These are phyloP conservation scores for Neonectria ditissima DNA, from an alignment of 2,329 filamentous ascomycete genomes.

Conservation along the genomic window DNA sequence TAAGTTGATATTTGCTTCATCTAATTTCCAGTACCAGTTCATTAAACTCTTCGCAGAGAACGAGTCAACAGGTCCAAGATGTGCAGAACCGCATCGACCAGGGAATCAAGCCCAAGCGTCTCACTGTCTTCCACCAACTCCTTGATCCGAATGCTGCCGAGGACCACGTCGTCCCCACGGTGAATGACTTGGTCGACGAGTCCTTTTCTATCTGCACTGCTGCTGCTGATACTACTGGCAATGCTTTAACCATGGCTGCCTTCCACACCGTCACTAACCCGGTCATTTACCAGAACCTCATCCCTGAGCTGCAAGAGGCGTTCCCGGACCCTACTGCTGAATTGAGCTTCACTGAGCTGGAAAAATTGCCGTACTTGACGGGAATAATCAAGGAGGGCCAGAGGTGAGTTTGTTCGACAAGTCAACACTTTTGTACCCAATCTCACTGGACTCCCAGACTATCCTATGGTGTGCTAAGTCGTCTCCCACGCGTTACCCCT, in stretches of 20 bases:
- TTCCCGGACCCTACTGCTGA: slow-evolving; percentile 15
- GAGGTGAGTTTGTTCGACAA: slow-evolving; percentile 2
- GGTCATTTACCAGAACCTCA: slow-evolving; percentile 12
- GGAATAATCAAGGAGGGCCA: slow-evolving; percentile 25
- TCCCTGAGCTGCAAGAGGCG: slow-evolving; percentile 17
- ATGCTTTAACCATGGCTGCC: slow-evolving; percentile 24
- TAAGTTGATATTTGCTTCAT: not conserved
- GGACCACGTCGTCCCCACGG: slow-evolving; percentile 7
- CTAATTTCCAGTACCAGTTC: no score
- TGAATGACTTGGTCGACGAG: slow-evolving; percentile 14
- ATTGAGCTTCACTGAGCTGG: slow-evolving; percentile 10
- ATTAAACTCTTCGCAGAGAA: slow-evolving; percentile 10
- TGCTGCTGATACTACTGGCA: slow-evolving; percentile 18
- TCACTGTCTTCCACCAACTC: slow-evolving; percentile 23
- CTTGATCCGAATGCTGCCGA: slow-evolving; percentile 20
- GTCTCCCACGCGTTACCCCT: slow-evolving; percentile 22
- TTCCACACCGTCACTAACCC: slow-evolving; percentile 24
- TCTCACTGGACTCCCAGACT: slow-evolving; percentile 6
- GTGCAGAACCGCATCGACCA: slow-evolving; percentile 21
- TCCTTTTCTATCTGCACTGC: slow-evolving; percentile 23
- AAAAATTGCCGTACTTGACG: slow-evolving; percentile 20
- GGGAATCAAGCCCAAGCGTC: slow-evolving; percentile 11
- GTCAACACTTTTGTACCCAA: not conserved
- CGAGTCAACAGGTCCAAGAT: slow-evolving; percentile 12
- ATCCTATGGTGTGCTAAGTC: slow-evolving; percentile 23